These are phyloP conservation scores for Brachypodium distachyon DNA, from an alignment of 202 grass and related monocot species.

Conservation along the genomic window DNA sequence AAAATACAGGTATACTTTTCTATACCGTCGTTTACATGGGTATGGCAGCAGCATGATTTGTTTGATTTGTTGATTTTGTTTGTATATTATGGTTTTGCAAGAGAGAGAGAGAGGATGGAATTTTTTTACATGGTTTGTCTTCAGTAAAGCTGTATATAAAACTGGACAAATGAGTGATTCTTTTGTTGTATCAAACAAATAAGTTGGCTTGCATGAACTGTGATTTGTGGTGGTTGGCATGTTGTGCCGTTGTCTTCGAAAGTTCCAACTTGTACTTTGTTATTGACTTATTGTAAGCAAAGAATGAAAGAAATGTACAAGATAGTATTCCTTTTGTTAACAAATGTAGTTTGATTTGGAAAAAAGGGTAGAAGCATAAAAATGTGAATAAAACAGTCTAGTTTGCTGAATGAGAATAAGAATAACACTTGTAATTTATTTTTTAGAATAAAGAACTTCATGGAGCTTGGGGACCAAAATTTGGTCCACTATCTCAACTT, in stretches of 20 bases:
- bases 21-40: background rate
- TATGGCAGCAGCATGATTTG: background rate
- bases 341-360: background rate
- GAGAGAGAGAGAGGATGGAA: background rate
- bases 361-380: background rate
- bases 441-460: no score
- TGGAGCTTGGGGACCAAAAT: no score
- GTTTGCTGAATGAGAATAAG: no score
- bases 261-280: background rate
- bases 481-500: no score
- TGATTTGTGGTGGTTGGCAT: background rate
- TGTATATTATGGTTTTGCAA: background rate
- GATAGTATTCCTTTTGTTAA: no score
- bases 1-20: background rate
- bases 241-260: background rate
- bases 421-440: background rate
- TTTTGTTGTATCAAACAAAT: slow-evolving; percentile 27
- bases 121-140: no score
- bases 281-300: no score
- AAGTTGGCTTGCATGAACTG: background rate
- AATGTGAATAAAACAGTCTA: no score
- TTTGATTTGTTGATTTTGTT: slow-evolving; percentile 14
- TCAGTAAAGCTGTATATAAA: background rate
- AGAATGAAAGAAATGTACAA: no score
- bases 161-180: slow-evolving; percentile 1